Percentiles rank a stretch among this genome's conserved stretches.
phyloP scores from a whole-genome alignment of 305 asterid species.

The Fraxinus latifolia region DNA sequence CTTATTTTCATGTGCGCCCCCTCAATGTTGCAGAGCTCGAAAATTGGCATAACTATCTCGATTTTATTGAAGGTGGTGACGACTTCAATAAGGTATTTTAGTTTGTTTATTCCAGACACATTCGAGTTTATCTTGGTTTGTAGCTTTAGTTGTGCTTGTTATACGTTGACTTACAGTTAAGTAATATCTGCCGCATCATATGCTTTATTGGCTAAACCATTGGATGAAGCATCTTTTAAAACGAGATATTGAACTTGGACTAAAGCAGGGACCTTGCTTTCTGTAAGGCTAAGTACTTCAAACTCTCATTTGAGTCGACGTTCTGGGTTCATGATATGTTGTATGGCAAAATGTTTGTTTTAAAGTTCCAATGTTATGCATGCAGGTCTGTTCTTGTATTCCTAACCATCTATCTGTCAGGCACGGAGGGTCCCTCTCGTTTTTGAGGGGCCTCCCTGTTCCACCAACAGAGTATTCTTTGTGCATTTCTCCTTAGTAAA shows the following conservation, averaged over 20 bases:
- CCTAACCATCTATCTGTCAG: slow-evolving; percentile 91
- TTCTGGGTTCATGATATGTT: slow-evolving; percentile 85
- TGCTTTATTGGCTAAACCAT: slow-evolving; percentile 91
- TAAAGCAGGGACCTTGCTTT: slow-evolving; percentile 94
- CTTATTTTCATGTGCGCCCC: slow-evolving; percentile 95
- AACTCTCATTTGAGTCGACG: slow-evolving; percentile 87
- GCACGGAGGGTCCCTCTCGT: slow-evolving; percentile 77
- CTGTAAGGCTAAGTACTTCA: slow-evolving; percentile 97
- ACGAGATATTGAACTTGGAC: slow-evolving; percentile 96
- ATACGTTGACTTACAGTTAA: slow-evolving; percentile 90
- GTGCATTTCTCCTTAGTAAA: slow-evolving; percentile 50
- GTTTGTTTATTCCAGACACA: slow-evolving; percentile 31
- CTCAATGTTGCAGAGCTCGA: slow-evolving; percentile 89
- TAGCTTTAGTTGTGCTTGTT: slow-evolving; percentile 82
- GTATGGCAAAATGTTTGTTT: slow-evolving; percentile 50
- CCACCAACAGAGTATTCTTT: slow-evolving; percentile 71
- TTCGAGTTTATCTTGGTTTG: slow-evolving; percentile 39
- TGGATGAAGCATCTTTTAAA: slow-evolving; percentile 89
- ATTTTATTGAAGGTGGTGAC: slow-evolving; percentile 74
- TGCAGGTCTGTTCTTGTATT: slow-evolving; percentile 97
- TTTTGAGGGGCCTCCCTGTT: slow-evolving; percentile 92
- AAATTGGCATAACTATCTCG: slow-evolving; percentile 93
- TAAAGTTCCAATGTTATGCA: slow-evolving; percentile 84
- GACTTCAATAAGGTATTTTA: slow-evolving; percentile 87
- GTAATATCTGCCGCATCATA: slow-evolving; percentile 83